phyloP scores from a whole-genome alignment of 306 rosid species.

The Castanea mollissima region DNA sequence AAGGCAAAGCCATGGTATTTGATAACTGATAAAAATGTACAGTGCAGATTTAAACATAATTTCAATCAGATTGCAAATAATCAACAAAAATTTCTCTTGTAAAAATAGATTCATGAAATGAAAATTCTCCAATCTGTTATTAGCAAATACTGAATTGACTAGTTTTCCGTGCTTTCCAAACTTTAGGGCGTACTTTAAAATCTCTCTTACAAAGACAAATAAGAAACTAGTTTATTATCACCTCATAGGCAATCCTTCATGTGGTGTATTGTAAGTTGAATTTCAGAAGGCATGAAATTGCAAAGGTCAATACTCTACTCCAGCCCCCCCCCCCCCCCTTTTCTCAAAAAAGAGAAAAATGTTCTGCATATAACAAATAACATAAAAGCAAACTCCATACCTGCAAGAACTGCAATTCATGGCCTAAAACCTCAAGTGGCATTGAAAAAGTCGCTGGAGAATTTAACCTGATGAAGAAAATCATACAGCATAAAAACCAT shows the following conservation, averaged over 20 bases:
- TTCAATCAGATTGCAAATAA: neutral
- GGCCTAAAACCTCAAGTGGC: slow-evolving; percentile 81
- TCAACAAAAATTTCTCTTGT: neutral
- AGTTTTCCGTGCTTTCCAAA: neutral
- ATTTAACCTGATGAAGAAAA: slow-evolving; percentile 58
- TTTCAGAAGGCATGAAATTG: neutral
- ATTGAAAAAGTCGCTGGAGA: slow-evolving; percentile 82
- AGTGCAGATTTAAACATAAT: slow-evolving; percentile 1
- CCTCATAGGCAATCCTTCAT: neutral
- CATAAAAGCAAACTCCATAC: slow-evolving; percentile 22
- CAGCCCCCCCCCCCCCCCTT: neutral
- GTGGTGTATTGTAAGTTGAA: neutral
- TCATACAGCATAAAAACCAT: neutral
- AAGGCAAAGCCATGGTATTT: neutral
- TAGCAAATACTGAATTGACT: neutral
- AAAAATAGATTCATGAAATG: neutral
- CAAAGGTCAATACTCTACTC: neutral
- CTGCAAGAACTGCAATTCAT: slow-evolving; percentile 81
- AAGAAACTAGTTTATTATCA: neutral
- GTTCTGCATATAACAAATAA: neutral
- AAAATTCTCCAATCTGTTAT: neutral
- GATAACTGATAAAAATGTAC: neutral
- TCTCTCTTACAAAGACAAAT: neutral
- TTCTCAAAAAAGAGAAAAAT: neutral
- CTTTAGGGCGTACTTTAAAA: neutral